Evolutionary conservation across 2,329 filamentous ascomycete species (phyloP), one percentile per base, ranked within the genome.

Genomic region (Blastomyces parvus): DNA sequence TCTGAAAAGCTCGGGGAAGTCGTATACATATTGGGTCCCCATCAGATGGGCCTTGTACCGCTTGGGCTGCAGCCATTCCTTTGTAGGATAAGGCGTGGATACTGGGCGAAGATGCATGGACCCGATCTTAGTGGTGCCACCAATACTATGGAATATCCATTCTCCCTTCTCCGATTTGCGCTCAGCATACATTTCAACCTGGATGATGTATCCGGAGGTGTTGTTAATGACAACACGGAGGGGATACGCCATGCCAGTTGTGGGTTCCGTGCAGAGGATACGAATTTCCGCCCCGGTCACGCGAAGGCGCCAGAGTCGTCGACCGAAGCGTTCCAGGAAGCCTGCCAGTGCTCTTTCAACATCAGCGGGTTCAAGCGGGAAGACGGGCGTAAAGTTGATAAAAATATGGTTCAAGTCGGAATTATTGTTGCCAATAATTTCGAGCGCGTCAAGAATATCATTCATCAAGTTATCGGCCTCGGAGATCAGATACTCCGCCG

Each of bases 321-420:
- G 88, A 69, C 94, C 94, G 72, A 97, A 99, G 67, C 94, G 90
- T 72, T 97, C 94, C 69, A 99, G 82, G 86, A 99, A 99, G 63
- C 92, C 92, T 73, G 89, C 91, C 30, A 99, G 86, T 38, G 91
- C 93, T 77, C 95, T 86, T 79, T 97, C 91, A 19, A 99, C 91
- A 79, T 97, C 91, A 64, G 86, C 81, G 3, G 94, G 92, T 72
- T 91, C 83, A 59, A 99, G 86, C 74, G 91, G 90, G 86, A 99
- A 97, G 64, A 97, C 90, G 11, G 92, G 91, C 0, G 91, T 94
- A 81, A 99, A 99, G 84, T 99, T 97, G 83, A 99, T 94, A 82
- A 99, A 99, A 83, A 99, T 94, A 81, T 99, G 94, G 83, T 99
- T 99, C 74, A 99, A 84, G 82, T 99, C 94, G 60, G 94, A 96